Evolutionary conservation across 352 stramenopile species (phyloP), one percentile per base, ranked within the genome.

Genomic region (Globisporangium ultimum): DNA sequence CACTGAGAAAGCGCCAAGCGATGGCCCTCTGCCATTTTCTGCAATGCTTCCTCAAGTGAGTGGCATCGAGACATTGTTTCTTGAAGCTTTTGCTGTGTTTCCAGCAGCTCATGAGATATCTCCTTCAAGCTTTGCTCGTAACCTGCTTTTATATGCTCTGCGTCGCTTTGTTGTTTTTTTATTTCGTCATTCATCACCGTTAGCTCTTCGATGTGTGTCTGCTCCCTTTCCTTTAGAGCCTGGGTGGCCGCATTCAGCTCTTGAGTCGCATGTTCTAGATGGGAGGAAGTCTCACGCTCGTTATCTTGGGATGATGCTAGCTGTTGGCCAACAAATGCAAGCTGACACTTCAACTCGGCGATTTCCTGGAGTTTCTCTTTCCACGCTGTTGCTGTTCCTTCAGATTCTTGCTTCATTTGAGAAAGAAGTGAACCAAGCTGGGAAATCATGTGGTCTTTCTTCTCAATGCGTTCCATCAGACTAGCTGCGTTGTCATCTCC

Each of bases 351-450:
- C 13, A 91, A 45, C 20, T 89, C 73, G 0, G 62, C 61, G n/a
- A 72, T 78, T 47, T 88, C 79, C 10, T 72, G 62, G 5, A 88
- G 67, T 45, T 86, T 87, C 32, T 86, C 80, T 12, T 85, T 84
- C 78, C 77, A 88, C 4, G 72, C 76, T 17, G 65, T 65, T 0
- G 76, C 69, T 3, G 70, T 88, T 2, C 77, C 78, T 54, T 90
- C 78, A 0, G 78, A 83, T 15, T 90, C 78, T 41, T 88, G 80
- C 58, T 90, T 82, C 74, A 90, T 87, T 45, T 90, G 80, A 1
- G 76, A 68, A 6, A 90, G 54, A n/a, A 90, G 82, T 0, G 76
- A 83, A 13, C 78, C 78, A n/a, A 90, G 64, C 40, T 90, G 80
- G 1, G 72, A 64, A 14, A 90, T 70, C 61, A 88, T 86, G 21